These are phyloP conservation scores for Irpex sp. DNA, from an alignment of 1,284 basidiomycete species.

Conservation along the genomic window DNA sequence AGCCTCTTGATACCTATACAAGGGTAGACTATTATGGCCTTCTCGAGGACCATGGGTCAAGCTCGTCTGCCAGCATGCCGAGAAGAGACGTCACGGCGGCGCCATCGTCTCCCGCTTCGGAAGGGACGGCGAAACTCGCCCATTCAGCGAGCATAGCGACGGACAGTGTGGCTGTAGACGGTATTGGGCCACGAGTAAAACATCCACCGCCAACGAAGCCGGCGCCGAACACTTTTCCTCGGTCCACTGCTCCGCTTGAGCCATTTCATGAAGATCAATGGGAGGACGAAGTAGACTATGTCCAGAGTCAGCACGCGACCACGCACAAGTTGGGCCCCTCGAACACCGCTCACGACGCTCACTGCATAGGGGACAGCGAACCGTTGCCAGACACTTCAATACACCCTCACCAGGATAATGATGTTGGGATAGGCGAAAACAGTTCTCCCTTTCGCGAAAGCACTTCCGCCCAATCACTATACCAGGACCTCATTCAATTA, in stretches of 20 bases:
- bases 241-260: no score
- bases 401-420: not conserved
- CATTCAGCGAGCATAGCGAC: not conserved
- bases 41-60: not conserved
- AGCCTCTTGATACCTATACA: not conserved
- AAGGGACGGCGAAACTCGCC: not conserved
- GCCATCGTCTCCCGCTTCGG: not conserved
- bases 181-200: no score
- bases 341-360: no score
- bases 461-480: not conserved
- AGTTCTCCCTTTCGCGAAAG: not conserved
- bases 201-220: no score
- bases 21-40: not conserved
- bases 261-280: no score
- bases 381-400: not conserved
- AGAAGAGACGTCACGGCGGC: not conserved
- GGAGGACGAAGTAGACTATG: no score
- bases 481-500: not conserved
- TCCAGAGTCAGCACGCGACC: no score
- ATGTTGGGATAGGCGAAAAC: not conserved
- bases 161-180: no score
- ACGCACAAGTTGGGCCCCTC: no score
- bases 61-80: not conserved
- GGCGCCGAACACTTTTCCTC: no score
- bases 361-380: not conserved